A percentile compares a stretch with the other conserved stretches of the same genome.
Conservation (phyloP, 257 asterid genomes). For the Sherardia arvensis region DNA sequence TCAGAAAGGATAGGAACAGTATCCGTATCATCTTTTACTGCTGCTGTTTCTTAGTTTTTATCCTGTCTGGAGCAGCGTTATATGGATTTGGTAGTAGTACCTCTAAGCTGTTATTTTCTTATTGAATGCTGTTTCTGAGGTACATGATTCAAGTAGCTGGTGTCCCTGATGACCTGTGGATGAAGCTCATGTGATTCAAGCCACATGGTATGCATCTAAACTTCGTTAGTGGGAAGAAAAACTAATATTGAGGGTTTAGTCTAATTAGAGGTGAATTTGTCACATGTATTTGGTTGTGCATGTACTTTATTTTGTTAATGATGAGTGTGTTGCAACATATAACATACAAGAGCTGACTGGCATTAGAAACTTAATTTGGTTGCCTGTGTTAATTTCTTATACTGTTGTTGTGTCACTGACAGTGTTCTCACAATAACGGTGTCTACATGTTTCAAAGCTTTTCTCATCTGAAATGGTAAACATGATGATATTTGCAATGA, state of each 20-base stretch:
- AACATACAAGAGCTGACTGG: background rate
- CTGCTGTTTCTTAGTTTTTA: background rate
- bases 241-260: background rate
- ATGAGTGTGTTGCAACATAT: background rate
- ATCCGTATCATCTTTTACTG: background rate
- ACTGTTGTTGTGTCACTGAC: background rate
- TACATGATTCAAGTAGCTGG: constrained; percentile 88
- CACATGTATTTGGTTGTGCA: no score
- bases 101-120: constrained; percentile 26
- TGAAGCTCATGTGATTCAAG: constrained; percentile 50
- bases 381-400: background rate
- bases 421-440: constrained; percentile 27
- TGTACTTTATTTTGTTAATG: background rate
- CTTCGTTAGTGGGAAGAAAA: background rate
- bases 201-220: constrained; percentile 60
- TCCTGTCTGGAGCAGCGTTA: constrained; percentile 15
- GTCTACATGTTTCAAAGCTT: constrained; percentile 28
- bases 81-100: no score
- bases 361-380: background rate
- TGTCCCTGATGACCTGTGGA: constrained; percentile 52
- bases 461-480: constrained; percentile 75
- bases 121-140: constrained; percentile 65
- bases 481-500: constrained; percentile 19
- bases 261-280: background rate
- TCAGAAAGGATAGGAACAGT: background rate